A percentile compares a stretch with the other conserved stretches of the same genome.
Conservation (phyloP, 495 filamentous ascomycete genomes). For the Achaetomiella virescens region DNA sequence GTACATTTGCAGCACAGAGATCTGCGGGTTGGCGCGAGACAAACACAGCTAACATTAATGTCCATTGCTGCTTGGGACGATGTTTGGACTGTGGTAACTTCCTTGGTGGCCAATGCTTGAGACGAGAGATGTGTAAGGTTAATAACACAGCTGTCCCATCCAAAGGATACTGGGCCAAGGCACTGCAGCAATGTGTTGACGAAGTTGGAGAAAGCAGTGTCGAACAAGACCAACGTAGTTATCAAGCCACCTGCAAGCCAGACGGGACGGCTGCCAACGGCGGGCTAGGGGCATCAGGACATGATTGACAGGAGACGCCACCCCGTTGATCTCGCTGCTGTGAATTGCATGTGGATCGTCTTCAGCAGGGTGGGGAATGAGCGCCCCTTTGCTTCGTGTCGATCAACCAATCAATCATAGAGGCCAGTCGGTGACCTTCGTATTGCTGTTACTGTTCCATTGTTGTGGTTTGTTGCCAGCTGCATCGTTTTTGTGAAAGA, state of each 20-base stretch:
- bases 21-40: too few species aligned
- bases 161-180: too few species aligned
- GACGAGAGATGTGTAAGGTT: too few species aligned
- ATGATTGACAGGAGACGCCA: not conserved
- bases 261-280: not conserved
- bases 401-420: not conserved
- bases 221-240: too few species aligned
- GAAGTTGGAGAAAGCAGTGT: too few species aligned
- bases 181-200: too few species aligned
- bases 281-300: not conserved
- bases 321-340: not conserved
- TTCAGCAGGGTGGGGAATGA: not conserved
- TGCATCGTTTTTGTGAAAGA: not conserved
- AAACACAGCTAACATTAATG: too few species aligned
- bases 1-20: too few species aligned
- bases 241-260: not conserved
- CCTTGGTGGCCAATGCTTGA: too few species aligned
- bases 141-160: too few species aligned
- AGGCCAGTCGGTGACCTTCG: not conserved
- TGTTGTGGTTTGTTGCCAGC: not conserved
- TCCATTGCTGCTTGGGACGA: too few species aligned
- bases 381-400: not conserved
- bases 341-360: not conserved
- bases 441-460: not conserved
- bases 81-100: too few species aligned